Base-by-base conservation (phyloP, 148 eudicot genomes). In the Simmondsia chinensis region DNA sequence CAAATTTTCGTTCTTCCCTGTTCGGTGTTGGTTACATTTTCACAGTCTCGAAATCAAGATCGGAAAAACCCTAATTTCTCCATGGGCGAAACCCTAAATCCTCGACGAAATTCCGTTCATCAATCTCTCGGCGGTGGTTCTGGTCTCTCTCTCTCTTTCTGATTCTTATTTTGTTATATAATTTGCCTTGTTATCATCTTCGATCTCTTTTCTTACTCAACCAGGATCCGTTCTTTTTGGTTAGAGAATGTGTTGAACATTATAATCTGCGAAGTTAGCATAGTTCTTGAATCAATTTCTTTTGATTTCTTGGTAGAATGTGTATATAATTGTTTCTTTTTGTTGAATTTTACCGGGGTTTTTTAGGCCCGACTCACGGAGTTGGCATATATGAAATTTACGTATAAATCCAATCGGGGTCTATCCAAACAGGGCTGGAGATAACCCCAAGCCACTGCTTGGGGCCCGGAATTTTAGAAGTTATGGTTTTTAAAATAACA, bases 61-160 rank as follows among this genome's bases (percentile, higher is more conserved):
- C 47, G 8, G 4, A 11, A 15, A 66, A 72, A 52, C 66, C 71
- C 60, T 48, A 76, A 39, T 48, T 22, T 15, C 43, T 64, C 68
- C 70, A 91, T 91, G 95, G 73, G 45, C 59, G 94, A 82, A 35
- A 60, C 77, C 51, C 76, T 56, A 29, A 16, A 41, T n/a, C 20
- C 17, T 64, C 70, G 33, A 41, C 76, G 66, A 39, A 37, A 58
- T 47, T 79, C 83, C 12, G 77, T 85, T 33, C 80, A 91, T 74
- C 86, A 56, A 54, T 54, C 73, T 64, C 97, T 85, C 20, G 94
- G 97, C 49, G 79, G 66, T 48, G 88, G 86, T 28, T 29, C 83
- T 29, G 85, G 97, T 91, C 57, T 42, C 58, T 57, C 46, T 50
- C 66, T 30, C 29, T 19, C 35, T 22, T 9, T 14, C 34, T 28